Evolutionary conservation across 1,284 basidiomycete genomes (phyloP).

Genomic region (Microbotryum silenes-acaulis): DNA sequence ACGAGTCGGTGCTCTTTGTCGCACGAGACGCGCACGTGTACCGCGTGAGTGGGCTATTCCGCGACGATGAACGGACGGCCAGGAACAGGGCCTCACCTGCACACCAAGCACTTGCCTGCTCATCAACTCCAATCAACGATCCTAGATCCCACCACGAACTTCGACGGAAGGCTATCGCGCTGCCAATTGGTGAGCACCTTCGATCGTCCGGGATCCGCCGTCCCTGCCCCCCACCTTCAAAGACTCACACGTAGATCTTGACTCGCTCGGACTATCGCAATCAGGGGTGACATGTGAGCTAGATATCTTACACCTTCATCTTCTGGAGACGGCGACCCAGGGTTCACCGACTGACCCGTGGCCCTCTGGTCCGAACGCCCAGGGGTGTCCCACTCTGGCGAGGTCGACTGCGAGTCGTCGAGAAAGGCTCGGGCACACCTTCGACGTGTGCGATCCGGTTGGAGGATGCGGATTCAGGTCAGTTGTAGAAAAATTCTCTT

Average conservation of each 20-base stretch:
- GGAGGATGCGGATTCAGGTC: constrained; percentile 68
- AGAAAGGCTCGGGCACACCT: constrained; percentile 47
- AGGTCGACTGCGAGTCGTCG: constrained; percentile 74
- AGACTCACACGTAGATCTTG: constrained; percentile 7
- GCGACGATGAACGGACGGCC: background rate
- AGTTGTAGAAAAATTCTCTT: constrained; percentile 32
- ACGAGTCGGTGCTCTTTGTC: constrained; percentile 76
- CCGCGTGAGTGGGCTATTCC: constrained; percentile 42
- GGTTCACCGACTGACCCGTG: too few species aligned
- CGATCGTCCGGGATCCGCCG: background rate
- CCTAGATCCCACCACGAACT: constrained; percentile 71
- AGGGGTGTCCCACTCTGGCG: constrained; percentile 65
- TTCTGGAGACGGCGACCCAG: too few species aligned
- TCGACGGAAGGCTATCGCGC: constrained; percentile 77
- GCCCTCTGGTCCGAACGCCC: constrained; percentile 44
- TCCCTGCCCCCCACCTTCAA: background rate
- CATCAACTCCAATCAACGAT: constrained; percentile 35
- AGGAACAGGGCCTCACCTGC: constrained; percentile 5
- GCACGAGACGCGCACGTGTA: constrained; percentile 69
- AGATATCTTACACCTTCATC: too few species aligned
- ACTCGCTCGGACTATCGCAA: background rate
- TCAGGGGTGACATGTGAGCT: too few species aligned
- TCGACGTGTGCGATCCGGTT: constrained; percentile 57
- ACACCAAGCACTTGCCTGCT: background rate
- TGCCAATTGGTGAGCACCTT: constrained; percentile 52